These are phyloP conservation scores for Cutaneotrichosporon spelunceum DNA, from an alignment of 1,284 basidiomycete genomes.

Conservation along the genomic window DNA sequence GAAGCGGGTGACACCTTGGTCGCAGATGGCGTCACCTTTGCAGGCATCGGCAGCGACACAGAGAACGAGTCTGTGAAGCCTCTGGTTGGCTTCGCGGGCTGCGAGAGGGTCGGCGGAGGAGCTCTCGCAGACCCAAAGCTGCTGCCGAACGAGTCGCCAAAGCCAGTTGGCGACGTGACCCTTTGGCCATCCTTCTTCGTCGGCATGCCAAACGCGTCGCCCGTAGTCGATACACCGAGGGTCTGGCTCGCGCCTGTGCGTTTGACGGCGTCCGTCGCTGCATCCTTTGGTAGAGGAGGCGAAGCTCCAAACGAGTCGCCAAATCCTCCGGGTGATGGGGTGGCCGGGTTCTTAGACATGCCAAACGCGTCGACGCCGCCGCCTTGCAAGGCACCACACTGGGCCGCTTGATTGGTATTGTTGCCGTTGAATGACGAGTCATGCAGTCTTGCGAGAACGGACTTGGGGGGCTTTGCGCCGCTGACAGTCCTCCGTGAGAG, in stretches of 20 bases:
- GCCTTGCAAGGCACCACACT: not conserved
- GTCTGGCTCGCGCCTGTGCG: not conserved
- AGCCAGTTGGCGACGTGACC: constrained; percentile 14
- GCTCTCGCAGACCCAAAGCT: constrained; percentile 1
- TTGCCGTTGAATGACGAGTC: constrained; percentile 10
- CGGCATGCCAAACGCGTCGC: constrained; percentile 11
- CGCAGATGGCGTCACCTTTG: not conserved
- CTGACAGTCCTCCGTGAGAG: constrained; percentile 19
- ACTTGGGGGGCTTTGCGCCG: constrained; percentile 15
- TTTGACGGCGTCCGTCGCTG: not conserved
- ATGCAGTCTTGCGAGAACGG: constrained; percentile 4
- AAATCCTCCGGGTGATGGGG: constrained; percentile 15
- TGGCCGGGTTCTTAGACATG: constrained; percentile 16
- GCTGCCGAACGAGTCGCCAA: constrained; percentile 20
- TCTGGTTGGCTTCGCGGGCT: not conserved
- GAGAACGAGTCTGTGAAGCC: constrained; percentile 18
- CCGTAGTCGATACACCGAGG: not conserved
- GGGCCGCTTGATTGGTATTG: not conserved
- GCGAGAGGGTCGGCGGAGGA: constrained; percentile 4
- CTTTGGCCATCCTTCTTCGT: not conserved
- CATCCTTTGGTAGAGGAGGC: not conserved
- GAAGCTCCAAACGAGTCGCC: constrained; percentile 10
- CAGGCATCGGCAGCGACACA: not conserved
- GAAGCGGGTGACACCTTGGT: not conserved
- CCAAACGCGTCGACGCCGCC: constrained; percentile 38